These are phyloP conservation scores for Fusarium pseudonygamai DNA, from an alignment of 2,329 filamentous ascomycete genomes.

Conservation along the genomic window DNA sequence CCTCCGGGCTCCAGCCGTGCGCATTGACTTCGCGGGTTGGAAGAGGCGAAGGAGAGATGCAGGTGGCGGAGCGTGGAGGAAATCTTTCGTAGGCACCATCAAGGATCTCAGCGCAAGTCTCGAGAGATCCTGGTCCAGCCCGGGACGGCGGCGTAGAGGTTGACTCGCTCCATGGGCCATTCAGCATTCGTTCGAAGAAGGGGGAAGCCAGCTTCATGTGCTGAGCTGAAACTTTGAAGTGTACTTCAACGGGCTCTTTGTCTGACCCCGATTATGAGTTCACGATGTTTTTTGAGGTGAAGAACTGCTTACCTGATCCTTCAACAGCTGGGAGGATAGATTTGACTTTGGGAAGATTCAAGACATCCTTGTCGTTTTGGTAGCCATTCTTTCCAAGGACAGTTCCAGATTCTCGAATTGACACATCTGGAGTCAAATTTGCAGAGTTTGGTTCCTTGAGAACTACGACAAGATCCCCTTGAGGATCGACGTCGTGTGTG, in stretches of 20 bases:
- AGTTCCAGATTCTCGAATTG: background rate
- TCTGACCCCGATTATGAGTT: background rate
- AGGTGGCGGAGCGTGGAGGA: background rate
- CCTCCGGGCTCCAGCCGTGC: background rate
- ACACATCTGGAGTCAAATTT: background rate
- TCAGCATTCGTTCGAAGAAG: background rate
- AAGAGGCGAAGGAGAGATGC: background rate
- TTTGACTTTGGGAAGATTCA: background rate
- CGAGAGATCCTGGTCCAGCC: background rate
- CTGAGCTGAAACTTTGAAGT: background rate
- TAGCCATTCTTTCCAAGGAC: background rate
- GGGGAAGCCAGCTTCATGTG: background rate
- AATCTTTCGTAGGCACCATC: background rate
- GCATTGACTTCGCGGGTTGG: background rate
- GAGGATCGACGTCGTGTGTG: background rate
- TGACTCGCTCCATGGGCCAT: background rate
- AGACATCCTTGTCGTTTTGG: background rate
- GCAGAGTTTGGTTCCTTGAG: background rate
- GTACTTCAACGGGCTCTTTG: background rate
- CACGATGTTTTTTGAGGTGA: background rate
- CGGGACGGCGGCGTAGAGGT: rapidly evolving
- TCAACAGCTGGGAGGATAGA: background rate
- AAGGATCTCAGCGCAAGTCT: background rate
- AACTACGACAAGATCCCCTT: background rate
- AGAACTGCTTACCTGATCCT: background rate